A percentile compares a stretch with the other conserved stretches of the same genome.
phyloP scores from a whole-genome alignment of 805 yeast genomes.

The Starmerella geochares region DNA sequence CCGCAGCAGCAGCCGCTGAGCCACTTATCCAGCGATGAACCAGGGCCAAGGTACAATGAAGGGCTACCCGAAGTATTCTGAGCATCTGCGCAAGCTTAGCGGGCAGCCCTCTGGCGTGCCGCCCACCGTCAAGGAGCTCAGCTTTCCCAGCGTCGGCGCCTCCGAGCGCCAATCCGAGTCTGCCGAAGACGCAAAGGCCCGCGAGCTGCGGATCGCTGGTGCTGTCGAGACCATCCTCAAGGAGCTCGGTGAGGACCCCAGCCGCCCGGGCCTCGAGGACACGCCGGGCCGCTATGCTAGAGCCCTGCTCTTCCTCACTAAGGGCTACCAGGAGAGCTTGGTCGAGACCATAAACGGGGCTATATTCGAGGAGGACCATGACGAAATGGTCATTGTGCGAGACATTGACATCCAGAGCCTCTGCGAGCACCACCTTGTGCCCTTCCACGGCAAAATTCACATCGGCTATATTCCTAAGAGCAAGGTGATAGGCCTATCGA shows the following conservation, averaged over 20 bases:
- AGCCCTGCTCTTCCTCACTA: conserved; percentile 91
- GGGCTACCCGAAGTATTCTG: conserved; percentile 26
- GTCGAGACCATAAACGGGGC: conserved; percentile 88
- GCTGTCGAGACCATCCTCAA: conserved; percentile 65
- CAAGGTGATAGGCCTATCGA: conserved; percentile 82
- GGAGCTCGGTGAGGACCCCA: conserved; percentile 85
- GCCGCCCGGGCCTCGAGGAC: conserved; percentile 79
- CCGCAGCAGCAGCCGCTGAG: conserved; percentile 2
- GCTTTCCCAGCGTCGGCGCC: conserved; percentile 91
- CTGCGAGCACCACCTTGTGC: conserved; percentile 97
- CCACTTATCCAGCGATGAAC: not conserved
- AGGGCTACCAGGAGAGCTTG: conserved; percentile 92
- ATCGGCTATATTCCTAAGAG: conserved; percentile 96
- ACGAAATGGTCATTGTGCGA: conserved; percentile 95
- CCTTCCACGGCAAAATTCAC: conserved; percentile 93
- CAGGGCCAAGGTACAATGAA: conserved; percentile 12
- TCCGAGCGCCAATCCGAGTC: conserved; percentile 61
- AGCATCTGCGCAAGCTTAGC: conserved; percentile 27
- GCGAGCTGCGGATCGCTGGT: conserved; percentile 68
- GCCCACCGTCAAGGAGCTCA: conserved; percentile 70
- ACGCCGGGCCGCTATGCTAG: conserved; percentile 95
- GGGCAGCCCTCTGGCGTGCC: conserved; percentile 23
- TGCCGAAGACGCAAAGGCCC: conserved; percentile 50
- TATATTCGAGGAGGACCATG: conserved; percentile 95
- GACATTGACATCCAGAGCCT: conserved; percentile 86